Evolutionary conservation across 2,329 filamentous ascomycete genomes (phyloP).

Genomic region (Sporothrix luriei): DNA sequence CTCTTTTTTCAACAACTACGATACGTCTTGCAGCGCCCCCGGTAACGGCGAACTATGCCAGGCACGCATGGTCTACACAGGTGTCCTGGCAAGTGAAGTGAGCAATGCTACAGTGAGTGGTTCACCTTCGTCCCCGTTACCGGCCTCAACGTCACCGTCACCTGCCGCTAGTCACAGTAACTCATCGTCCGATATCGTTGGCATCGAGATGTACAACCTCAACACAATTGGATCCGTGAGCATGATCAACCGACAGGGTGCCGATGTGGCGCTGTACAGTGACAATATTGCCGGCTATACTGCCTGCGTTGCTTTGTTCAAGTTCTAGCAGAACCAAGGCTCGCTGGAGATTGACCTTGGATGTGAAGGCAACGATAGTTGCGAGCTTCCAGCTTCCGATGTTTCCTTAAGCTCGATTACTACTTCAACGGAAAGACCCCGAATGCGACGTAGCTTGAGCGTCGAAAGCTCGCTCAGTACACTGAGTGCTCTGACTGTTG

Average conservation of each 20-base stretch:
- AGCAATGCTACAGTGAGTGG: background rate
- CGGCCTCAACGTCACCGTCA: constrained; percentile 18
- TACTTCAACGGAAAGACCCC: background rate
- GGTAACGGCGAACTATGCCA: constrained; percentile 48
- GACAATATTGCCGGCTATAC: constrained; percentile 38
- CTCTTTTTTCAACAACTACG: constrained; percentile 62
- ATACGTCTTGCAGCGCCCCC: constrained; percentile 46
- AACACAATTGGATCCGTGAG: constrained; percentile 49
- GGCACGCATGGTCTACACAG: constrained; percentile 46
- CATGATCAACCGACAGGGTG: constrained; percentile 35
- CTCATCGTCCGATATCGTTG: constrained; percentile 29
- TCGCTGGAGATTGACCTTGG: constrained; percentile 20
- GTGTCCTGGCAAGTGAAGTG: constrained; percentile 34
- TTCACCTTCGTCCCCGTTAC: background rate
- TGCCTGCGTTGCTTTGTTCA: constrained; percentile 38
- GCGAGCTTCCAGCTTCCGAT: background rate
- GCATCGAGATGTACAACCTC: constrained; percentile 48
- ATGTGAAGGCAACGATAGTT: background rate
- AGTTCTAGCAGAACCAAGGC: constrained; percentile 34
- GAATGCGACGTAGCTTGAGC: background rate
- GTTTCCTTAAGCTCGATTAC: background rate
- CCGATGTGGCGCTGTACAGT: constrained; percentile 35
- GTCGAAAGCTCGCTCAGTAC: background rate
- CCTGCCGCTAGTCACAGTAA: constrained; percentile 38
- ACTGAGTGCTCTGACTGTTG: constrained; percentile 1